Conservation (phyloP, 345 rosid species). For the Camelina hispida region DNA sequence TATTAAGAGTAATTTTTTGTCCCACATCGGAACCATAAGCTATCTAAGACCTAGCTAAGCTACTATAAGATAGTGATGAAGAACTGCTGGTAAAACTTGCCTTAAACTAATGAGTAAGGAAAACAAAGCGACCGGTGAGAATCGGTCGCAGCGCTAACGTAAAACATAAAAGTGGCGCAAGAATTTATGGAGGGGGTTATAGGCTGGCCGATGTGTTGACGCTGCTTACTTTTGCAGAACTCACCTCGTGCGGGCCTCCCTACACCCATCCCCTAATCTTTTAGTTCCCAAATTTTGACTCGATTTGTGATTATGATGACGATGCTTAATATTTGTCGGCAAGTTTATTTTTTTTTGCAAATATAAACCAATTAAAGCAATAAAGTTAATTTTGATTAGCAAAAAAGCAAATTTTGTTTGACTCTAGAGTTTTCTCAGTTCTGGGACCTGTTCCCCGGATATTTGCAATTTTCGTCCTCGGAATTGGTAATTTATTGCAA, state of each 20-base stretch:
- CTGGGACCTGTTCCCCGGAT: background rate
- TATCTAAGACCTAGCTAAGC: background rate
- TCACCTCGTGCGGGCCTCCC: slow-evolving; percentile 87
- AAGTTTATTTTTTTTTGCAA: no score
- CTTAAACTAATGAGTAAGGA: slow-evolving; percentile 99
- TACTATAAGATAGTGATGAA: no score
- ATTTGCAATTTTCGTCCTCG: background rate
- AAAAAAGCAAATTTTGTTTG: no score
- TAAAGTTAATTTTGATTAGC: no score
- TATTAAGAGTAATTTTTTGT: background rate
- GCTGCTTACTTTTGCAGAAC: slow-evolving; percentile 95
- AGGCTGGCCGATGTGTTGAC: slow-evolving; percentile 83
- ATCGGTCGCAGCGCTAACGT: slow-evolving; percentile 61
- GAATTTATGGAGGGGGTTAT: slow-evolving; percentile 87
- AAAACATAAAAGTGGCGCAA: slow-evolving; percentile 49
- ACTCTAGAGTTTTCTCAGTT: background rate
- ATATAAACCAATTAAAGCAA: no score
- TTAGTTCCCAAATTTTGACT: background rate
- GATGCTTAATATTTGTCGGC: no score
- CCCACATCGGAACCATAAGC: background rate
- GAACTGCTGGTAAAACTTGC: fast-evolving
- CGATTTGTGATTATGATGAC: no score
- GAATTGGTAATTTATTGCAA: background rate
- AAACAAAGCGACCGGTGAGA: slow-evolving; percentile 88
- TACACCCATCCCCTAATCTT: slow-evolving; percentile 33